Evolutionary conservation across 331 rosid genomes (phyloP).

Genomic region (Prunus yedoensis): DNA sequence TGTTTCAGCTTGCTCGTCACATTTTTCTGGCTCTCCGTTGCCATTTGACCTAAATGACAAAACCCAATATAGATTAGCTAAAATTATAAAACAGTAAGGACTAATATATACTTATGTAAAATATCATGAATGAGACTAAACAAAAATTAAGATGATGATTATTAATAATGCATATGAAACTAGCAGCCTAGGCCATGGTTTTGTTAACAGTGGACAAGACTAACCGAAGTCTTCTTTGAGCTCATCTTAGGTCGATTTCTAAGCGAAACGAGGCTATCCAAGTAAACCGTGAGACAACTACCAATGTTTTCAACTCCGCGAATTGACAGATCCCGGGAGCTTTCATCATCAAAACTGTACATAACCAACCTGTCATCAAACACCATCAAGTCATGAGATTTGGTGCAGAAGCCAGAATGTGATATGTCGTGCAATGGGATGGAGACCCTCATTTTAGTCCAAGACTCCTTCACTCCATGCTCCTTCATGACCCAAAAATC

Average conservation of each 20-base stretch:
- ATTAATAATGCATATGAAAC: too few species aligned
- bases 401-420: not conserved
- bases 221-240: not conserved
- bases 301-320: not conserved
- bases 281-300: not conserved
- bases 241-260: not conserved
- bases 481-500: slow-evolving; percentile 13
- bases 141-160: too few species aligned
- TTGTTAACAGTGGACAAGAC: not conserved
- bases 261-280: not conserved
- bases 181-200: too few species aligned
- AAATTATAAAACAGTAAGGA: not conserved
- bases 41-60: not conserved
- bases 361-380: not conserved
- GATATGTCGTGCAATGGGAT: not conserved
- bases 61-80: not conserved
- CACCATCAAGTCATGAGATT: slow-evolving; percentile 4
- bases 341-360: not conserved
- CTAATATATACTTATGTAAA: too few species aligned
- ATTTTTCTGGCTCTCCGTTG: not conserved
- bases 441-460: slow-evolving; percentile 7
- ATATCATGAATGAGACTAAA: too few species aligned
- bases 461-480: not conserved
- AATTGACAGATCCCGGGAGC: not conserved
- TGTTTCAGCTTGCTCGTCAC: not conserved